Evolutionary conservation across 1,284 basidiomycete genomes (phyloP), one percentile per base, ranked within the genome.

Genomic region (Microbotryum intermedium): DNA sequence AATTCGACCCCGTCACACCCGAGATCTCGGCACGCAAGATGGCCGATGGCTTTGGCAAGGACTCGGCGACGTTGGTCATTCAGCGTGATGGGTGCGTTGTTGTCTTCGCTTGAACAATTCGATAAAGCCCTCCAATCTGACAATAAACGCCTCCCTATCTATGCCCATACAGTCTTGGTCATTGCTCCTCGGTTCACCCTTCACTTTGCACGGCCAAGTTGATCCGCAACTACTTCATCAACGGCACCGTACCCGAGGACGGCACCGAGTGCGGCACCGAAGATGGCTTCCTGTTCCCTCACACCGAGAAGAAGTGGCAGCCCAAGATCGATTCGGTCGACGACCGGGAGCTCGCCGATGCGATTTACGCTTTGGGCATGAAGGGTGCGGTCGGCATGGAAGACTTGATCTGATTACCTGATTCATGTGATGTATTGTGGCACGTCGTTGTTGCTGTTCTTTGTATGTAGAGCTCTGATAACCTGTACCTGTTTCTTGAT

Each of bases 1-100:
- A 57, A 1, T 63, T 62, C 30, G 70, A 71, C 46, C 69, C 69
- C 6, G 69, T 71, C 49, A 69, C 70, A 13, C 70, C 70, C 4
- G 56, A 67, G 2, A 29, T 55, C 0, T 50, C 68, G 2, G 70
- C 70, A 2, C 44, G 45, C 3, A 55, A 50, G 47, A 69, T 70
- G 70, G 48, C 53, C 9, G 21, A n/a, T 1, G 58, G 56, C 6
- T 64, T 71, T 53, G 64, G 66, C n/a, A 57, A 60, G 3, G 61
- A 62, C 8, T 67, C 65, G 13, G 64, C 64, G 1, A 57, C 60
- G 4, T 57, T 70, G 13, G 42, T 70, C 23, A 51, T 68, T 21
- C 67, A 70, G 42, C 34, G 34, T 39, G 46, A 66, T 9, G 68
- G 65, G 65, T 67, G 21, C 52, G 55, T 52, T 11, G 6, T 29